Percentiles rank a stretch among this genome's conserved stretches.
Conservation (phyloP, 1,284 basidiomycete genomes). For the Gastroboletus turbinatus region DNA sequence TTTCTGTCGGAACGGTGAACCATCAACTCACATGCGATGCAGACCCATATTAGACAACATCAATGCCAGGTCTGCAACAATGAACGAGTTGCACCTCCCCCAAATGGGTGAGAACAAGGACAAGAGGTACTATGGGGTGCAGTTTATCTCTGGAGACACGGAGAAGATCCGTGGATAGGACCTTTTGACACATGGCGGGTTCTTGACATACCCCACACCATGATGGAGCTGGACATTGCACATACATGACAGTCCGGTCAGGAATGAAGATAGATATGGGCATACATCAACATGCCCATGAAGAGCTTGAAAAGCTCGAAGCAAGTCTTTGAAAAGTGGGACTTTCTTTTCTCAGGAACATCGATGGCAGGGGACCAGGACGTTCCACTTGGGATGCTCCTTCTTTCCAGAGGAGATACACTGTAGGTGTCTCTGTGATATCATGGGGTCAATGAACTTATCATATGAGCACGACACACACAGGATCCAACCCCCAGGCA, state of each 20-base stretch:
- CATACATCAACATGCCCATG: background rate
- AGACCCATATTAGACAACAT: background rate
- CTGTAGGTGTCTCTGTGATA: no score
- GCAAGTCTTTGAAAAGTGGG: background rate
- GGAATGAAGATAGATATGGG: background rate
- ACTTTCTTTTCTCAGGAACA: background rate
- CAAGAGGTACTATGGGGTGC: background rate
- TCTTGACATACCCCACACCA: background rate
- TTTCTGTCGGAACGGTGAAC: no score
- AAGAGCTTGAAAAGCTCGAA: background rate
- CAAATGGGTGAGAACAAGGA: rapidly evolving
- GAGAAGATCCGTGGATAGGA: background rate
- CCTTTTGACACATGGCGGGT: background rate
- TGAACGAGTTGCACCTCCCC: background rate
- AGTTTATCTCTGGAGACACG: background rate
- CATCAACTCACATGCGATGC: no score
- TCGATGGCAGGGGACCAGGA: no score
- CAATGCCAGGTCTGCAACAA: background rate
- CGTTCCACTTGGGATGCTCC: no score
- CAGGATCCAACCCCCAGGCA: no score
- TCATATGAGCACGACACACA: no score
- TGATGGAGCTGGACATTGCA: background rate
- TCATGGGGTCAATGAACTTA: no score
- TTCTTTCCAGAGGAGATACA: no score
- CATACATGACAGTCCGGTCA: background rate